phyloP scores from a whole-genome alignment of 1,284 basidiomycete genomes.

The Sanghuangporus baumii region DNA sequence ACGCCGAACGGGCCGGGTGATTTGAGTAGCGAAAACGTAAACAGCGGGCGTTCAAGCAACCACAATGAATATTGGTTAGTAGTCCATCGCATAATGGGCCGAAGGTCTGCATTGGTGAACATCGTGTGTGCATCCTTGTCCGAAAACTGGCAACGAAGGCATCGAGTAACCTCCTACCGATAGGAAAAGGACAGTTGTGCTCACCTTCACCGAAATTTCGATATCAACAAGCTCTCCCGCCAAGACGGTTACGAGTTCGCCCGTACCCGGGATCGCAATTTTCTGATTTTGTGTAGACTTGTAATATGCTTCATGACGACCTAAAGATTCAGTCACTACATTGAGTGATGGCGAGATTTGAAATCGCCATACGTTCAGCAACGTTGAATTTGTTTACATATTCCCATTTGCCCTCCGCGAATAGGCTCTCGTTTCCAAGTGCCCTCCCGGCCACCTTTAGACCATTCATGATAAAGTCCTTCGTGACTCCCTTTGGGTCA shows the following conservation, averaged over 20 bases:
- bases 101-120: constrained; percentile 76
- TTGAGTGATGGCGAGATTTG: background rate
- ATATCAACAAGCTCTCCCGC: constrained; percentile 79
- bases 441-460: constrained; percentile 58
- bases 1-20: constrained; percentile 49
- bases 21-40: constrained; percentile 62
- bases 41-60: constrained; percentile 84
- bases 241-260: constrained; percentile 45
- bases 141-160: constrained; percentile 60
- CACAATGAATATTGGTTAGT: constrained; percentile 79
- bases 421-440: constrained; percentile 56
- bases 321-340: constrained; percentile 33
- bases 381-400: constrained; percentile 81
- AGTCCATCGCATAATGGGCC: constrained; percentile 84
- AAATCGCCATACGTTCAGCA: constrained; percentile 47
- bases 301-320: constrained; percentile 85
- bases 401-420: constrained; percentile 72
- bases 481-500: constrained; percentile 74
- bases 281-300: constrained; percentile 62
- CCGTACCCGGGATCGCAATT: constrained; percentile 46
- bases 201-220: constrained; percentile 85
- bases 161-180: background rate
- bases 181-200: constrained; percentile 1
- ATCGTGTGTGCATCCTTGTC: constrained; percentile 66
- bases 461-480: constrained; percentile 88